A percentile compares a stretch with the other conserved stretches of the same genome.
phyloP scores from a whole-genome alignment of 768 basidiomycete species.

The Lactarius pseudohatsudake region DNA sequence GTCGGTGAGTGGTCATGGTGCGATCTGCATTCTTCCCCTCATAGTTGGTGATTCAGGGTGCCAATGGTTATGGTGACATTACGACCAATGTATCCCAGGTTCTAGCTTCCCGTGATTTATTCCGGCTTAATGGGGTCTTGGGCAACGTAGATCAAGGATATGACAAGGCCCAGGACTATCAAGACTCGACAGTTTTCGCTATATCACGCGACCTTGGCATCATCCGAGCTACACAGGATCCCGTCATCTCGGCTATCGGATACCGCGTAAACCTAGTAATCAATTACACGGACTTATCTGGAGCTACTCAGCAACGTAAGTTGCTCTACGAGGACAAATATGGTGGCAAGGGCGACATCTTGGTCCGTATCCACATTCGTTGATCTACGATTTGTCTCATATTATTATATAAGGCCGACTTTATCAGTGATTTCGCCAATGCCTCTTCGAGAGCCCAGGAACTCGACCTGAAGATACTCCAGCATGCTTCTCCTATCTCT shows the following conservation, averaged over 20 bases:
- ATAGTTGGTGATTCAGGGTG: conserved; percentile 10
- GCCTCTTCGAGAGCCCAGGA: conserved; percentile 45
- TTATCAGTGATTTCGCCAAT: conserved; percentile 45
- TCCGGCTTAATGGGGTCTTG: conserved; percentile 27
- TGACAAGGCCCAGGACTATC: background rate
- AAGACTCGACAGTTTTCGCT: conserved; percentile 24
- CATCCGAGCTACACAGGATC: conserved; percentile 22
- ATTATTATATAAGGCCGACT: conserved; percentile 25
- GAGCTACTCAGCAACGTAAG: conserved; percentile 32
- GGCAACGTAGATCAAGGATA: background rate
- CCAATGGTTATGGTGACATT: background rate
- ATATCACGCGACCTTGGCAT: conserved; percentile 34
- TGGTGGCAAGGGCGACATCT: too few species aligned
- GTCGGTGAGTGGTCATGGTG: conserved; percentile 12
- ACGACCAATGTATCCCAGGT: conserved; percentile 23
- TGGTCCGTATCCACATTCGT: too few species aligned
- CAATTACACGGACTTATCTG: too few species aligned
- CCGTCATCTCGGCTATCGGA: conserved; percentile 35
- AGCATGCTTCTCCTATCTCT: conserved; percentile 49
- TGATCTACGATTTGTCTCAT: too few species aligned
- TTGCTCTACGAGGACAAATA: conserved; percentile 27
- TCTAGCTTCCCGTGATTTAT: conserved; percentile 23
- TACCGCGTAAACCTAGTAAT: background rate
- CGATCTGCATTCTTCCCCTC: background rate
- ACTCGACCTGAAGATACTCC: conserved; percentile 49